Base-by-base conservation (phyloP, 768 basidiomycete genomes). In the Rhodocollybia butyracea region DNA sequence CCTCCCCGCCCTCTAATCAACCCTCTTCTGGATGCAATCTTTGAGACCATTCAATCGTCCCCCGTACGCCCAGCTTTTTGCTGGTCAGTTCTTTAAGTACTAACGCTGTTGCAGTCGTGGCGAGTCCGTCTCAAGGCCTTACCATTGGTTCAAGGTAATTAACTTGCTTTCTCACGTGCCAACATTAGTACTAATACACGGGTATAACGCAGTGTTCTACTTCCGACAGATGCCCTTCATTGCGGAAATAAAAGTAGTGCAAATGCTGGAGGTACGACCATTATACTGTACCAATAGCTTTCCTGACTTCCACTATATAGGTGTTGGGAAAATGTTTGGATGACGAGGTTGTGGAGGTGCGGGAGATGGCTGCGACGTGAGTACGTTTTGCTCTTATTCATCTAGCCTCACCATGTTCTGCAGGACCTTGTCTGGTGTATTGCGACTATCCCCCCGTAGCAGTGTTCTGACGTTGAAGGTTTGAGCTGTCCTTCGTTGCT, bases 161-260 rank as follows among this genome's bases (percentile, higher is more conserved):
- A 31, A 31, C 40, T 30, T 36, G 26, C 56, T 8, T 52, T 50
- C 21, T 24, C 30, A 17, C 22, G n/a, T 36, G 30, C 22, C 38
- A 13, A 17, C 19, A 17, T 5, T 0, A 13, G 11, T 15, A 38
- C 31, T 38, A 30, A 17, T 40, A n/a, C 22, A 51, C 21, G 13
- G n/a, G n/a, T n/a, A n/a, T 6, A 24, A 21, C 51, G 5, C 47
- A 88, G 86, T 93, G 27, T 86, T 91, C 63, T 93, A 93, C 73
- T 95, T 94, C 82, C 85, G 93, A 41, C 89, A 93, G 66, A 76
- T 91, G 8, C 88, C 89, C n/a, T 70, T 91, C 47, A 83, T 97
- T 57, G 80, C 75, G 54, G 91, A 94, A 62, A 72, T 75, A 27
- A 88, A 86, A 69, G 80, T 93, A 8, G 78, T 88, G 3, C 82